These are phyloP conservation scores for Pythium sukuiense DNA, from an alignment of 352 stramenopile species.

Conservation along the genomic window DNA sequence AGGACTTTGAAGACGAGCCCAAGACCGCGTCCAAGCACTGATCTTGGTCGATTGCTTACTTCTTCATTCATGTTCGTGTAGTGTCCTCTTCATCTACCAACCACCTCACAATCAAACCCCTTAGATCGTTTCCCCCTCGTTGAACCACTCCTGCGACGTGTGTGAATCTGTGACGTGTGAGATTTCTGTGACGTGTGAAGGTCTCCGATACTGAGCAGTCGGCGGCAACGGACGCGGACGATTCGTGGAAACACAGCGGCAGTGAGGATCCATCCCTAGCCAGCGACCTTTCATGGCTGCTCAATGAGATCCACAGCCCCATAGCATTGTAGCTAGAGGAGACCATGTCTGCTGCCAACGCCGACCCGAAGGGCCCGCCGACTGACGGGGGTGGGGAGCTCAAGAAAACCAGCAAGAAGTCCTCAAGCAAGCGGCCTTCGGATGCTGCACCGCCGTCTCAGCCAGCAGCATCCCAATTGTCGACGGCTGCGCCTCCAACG, in stretches of 20 bases:
- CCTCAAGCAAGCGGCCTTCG: constrained; percentile 5
- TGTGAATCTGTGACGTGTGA: neutral
- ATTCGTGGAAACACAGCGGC: neutral
- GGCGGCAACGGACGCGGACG: neutral
- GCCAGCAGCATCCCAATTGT: constrained; percentile 16
- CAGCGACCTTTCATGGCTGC: neutral
- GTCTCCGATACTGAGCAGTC: neutral
- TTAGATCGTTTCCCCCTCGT: too few species aligned
- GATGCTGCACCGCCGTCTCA: neutral
- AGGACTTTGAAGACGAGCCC: constrained; percentile 22
- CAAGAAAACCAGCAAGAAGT: constrained; percentile 23
- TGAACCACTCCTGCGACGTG: neutral
- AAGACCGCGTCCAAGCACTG: neutral
- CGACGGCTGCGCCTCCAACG: constrained; percentile 11
- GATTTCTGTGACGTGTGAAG: neutral
- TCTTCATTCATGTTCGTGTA: neutral
- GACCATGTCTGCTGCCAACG: constrained; percentile 11
- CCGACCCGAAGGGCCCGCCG: constrained; percentile 12
- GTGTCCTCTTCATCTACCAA: neutral
- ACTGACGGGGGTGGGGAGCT: neutral
- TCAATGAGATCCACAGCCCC: too few species aligned
- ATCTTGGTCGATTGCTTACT: too few species aligned
- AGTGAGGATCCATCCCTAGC: neutral
- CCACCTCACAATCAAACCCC: neutral
- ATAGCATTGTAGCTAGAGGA: too few species aligned